phyloP scores from a whole-genome alignment of 225 moss, liverwort and hornwort genomes.

The Climacium dendroides region DNA sequence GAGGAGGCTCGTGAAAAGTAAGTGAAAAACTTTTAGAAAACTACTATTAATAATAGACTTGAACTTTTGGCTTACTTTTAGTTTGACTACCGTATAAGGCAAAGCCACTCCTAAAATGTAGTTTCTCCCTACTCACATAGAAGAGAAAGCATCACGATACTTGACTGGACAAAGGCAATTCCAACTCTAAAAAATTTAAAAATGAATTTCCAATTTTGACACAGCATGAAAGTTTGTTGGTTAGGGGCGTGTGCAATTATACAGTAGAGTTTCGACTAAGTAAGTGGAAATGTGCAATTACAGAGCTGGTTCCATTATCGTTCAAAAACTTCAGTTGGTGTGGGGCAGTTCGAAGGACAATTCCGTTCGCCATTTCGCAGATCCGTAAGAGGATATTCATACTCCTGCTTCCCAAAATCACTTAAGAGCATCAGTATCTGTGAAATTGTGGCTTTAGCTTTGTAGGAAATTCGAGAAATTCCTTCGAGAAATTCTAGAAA shows the following conservation, averaged over 20 bases:
- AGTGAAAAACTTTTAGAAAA: background rate
- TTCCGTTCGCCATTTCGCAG: background rate
- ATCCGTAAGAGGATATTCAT: background rate
- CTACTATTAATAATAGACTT: background rate
- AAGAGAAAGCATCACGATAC: background rate
- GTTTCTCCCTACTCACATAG: background rate
- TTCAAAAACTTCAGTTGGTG: background rate
- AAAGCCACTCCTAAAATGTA: too few species aligned
- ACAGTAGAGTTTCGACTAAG: too few species aligned
- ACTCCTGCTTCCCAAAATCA: background rate
- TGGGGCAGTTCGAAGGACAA: background rate
- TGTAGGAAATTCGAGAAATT: background rate
- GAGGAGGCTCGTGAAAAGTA: background rate
- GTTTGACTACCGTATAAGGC: background rate
- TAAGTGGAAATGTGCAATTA: background rate
- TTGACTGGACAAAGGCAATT: fast-evolving
- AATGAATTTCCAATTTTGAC: fast-evolving
- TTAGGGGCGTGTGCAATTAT: background rate
- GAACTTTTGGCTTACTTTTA: background rate
- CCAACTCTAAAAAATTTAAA: background rate
- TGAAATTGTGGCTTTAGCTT: background rate
- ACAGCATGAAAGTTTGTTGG: background rate
- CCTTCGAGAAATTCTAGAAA: background rate
- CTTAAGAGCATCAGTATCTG: background rate
- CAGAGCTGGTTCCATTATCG: background rate